Base-by-base conservation (phyloP, 1,284 basidiomycete genomes). In the Pseudomicrostroma phylloplanum region DNA sequence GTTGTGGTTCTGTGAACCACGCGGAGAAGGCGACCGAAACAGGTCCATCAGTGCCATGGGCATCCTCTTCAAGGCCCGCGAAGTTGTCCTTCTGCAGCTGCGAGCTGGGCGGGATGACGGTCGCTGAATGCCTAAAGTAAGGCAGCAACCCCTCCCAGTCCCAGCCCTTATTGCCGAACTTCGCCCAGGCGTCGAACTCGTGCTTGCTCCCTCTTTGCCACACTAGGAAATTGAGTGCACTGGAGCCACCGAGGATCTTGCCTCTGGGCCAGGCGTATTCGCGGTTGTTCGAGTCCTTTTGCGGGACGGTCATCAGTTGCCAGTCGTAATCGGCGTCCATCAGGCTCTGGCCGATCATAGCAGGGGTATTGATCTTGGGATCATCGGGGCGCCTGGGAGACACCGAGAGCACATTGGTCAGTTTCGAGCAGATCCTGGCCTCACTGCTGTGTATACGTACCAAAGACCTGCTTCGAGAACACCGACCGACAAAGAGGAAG, bases 191-290 rank as follows among this genome's bases (percentile, higher is more conserved):
- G 42, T 74, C 71, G 66, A 67, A 72, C 25, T 73, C 71, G 49
- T 63, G 58, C 59, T 65, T 63, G 60, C 69, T 65, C 42, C 71
- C 71, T 19, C 71, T 59, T 58, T 73, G 71, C 66, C 66, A 69
- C 51, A 76, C 78, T 65, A 78, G 72, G 64, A 80, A 80, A 69
- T 80, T 80, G 58, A 80, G 68, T 13, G 76, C 78, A 25, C 71
- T 72, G 0, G 67, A 71, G 39, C 78, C 78, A 41, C 79, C 79
- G 48, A 80, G 72, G 8, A 80, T 72, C 61, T 76, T 71, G 12
- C 78, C 71, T n/a, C 70, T 61, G 9, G 71, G 71, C 66, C 66
- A 70, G 41, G 21, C 53, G 60, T 67, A 70, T 59, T 70, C 66
- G 59, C 70, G 67, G 21, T 58, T 60, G 51, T 69, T 69, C 15